phyloP scores from a whole-genome alignment of 805 yeast species.

The Alloascoidea hylecoeti region DNA sequence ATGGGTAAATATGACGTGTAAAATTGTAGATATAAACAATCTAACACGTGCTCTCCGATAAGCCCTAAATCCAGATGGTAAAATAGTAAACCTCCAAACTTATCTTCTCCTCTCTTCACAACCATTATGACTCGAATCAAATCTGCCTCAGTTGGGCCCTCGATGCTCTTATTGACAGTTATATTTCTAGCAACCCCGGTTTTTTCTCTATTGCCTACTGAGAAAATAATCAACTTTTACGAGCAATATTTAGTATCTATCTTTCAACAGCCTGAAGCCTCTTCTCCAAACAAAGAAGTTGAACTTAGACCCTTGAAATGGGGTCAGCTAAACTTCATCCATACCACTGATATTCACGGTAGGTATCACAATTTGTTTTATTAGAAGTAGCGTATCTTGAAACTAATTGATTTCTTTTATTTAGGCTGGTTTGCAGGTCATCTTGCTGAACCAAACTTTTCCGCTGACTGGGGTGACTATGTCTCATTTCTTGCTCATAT shows the following conservation, averaged over 20 bases:
- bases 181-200: too few relatives aligned
- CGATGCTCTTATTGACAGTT: too few relatives aligned
- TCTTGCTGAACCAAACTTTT: conserved; percentile 56
- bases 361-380: not conserved
- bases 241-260: conserved; percentile 5
- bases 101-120: too few relatives aligned
- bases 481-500: conserved; percentile 49
- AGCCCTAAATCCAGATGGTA: too few relatives aligned
- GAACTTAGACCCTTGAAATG: conserved; percentile 38
- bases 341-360: conserved; percentile 95
- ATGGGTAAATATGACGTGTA: too few relatives aligned
- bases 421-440: conserved; percentile 80
- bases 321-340: conserved; percentile 74
- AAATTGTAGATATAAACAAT: too few relatives aligned
- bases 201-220: too few relatives aligned
- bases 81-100: too few relatives aligned
- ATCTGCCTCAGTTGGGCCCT: too few relatives aligned
- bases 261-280: conserved; percentile 18
- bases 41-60: too few relatives aligned
- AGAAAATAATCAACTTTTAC: not conserved
- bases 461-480: conserved; percentile 90
- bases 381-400: not conserved
- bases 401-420: too few relatives aligned
- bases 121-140: too few relatives aligned
- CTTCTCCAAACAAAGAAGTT: conserved; percentile 20